Evolutionary conservation across 108 stramenopile species (phyloP), one percentile per base, ranked within the genome.

Genomic region (Craspedostauros australis): DNA sequence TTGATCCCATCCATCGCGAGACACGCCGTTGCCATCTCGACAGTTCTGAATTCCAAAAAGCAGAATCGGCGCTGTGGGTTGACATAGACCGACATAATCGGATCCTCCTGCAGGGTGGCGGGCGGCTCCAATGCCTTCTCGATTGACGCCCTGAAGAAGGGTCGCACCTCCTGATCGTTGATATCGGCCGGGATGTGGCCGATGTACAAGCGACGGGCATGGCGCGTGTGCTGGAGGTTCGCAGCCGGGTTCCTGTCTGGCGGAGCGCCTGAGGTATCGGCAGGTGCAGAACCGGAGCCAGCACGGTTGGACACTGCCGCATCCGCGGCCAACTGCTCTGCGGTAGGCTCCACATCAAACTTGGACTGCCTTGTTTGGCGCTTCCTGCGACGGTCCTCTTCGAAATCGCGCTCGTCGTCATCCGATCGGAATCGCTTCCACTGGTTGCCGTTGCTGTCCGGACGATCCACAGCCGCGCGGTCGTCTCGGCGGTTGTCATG

Each of bases 171-270:
- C 23, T 73, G 50, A 60, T 99, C 96, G 18, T 57, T 66, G 8
- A 86, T 60, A 57, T 79, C 68, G n/a, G 76, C 73, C 3, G 82
- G 82, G 33, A 96, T 60, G 60, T 94, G 76, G 18, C 98, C 98
- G 43, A 98, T 74, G 77, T 97, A 99, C 21, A 99, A 71, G 18
- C 97, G 73, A 6, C 98, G 72, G 9, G 96, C 96, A 59, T 96
- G 97, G 25, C 92, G 71, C 6, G 98, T 97, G 50, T 94, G 91
- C 59, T 94, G 93, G 0, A 86, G 72, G 23, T 76, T 79, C 14
- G 57, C 58, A 32, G 47, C 21, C 49, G 67, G 55, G 32, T 61
- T 50, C 22, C 68, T 53, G 15, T 46, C 60, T 25, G 68, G 33
- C 6, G 65, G 63, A 15, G 66, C 63, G 1, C 77, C 67, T 5